These are phyloP conservation scores for Myxozyma sirexii DNA, from an alignment of 805 yeast species.

Conservation along the genomic window DNA sequence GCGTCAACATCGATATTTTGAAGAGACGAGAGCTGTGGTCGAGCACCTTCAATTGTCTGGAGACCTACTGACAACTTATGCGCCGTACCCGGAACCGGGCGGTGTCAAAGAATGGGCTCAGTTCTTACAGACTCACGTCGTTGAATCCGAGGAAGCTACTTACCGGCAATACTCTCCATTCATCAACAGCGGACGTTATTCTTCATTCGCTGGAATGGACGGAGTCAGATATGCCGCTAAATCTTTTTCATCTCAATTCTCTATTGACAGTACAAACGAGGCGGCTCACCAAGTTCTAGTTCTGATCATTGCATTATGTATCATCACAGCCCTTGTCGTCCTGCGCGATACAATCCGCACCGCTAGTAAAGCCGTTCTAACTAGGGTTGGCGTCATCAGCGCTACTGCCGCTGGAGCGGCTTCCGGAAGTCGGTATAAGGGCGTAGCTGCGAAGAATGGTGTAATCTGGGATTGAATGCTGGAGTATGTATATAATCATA, in stretches of 20 bases:
- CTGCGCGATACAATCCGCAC: slow-evolving; percentile 16
- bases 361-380: slow-evolving; percentile 3
- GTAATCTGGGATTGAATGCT: slow-evolving; percentile 4
- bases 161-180: neutral
- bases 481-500: neutral
- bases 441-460: slow-evolving; percentile 13
- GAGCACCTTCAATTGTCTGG: slow-evolving; percentile 12
- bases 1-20: slow-evolving; percentile 19
- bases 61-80: neutral
- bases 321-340: slow-evolving; percentile 1
- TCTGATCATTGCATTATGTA: neutral
- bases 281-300: slow-evolving; percentile 6
- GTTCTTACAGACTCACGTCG: neutral
- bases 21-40: slow-evolving; percentile 19
- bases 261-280: neutral
- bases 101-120: neutral
- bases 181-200: slow-evolving; percentile 2
- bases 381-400: neutral
- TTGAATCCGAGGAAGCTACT: neutral
- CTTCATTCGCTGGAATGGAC: neutral
- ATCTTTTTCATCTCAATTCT: neutral
- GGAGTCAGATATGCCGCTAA: neutral
- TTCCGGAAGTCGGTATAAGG: slow-evolving; percentile 2
- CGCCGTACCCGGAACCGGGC: slow-evolving; percentile 6
- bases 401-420: neutral